Conservation (phyloP, 2,329 filamentous ascomycete species). For the Myriosclerotinia duriaeana region DNA sequence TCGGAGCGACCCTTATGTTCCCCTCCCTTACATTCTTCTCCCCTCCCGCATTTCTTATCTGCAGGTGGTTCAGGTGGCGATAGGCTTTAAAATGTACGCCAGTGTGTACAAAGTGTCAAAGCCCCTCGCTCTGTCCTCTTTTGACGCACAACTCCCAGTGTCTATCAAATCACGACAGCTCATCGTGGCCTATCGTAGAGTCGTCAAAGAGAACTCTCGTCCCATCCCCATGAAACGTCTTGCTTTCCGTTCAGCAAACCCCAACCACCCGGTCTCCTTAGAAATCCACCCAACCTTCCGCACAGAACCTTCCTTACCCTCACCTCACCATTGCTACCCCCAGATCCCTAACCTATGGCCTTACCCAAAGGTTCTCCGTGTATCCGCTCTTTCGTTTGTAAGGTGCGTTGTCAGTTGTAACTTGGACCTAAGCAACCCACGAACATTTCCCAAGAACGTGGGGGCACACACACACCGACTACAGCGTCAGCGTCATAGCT, state of each 20-base stretch:
- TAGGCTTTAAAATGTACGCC: neutral
- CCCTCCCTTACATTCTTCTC: neutral
- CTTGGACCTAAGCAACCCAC: neutral
- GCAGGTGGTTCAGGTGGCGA: neutral
- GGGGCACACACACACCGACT: constrained; percentile 1
- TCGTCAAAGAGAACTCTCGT: neutral
- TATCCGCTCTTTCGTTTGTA: neutral
- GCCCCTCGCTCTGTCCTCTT: neutral
- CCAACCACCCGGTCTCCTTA: neutral
- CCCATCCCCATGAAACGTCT: neutral
- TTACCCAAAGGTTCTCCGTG: too few species aligned
- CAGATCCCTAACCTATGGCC: neutral
- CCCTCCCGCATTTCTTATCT: constrained; percentile 6
- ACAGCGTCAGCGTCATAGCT: constrained; percentile 15
- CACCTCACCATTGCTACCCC: neutral
- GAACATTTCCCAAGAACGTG: constrained; percentile 4
- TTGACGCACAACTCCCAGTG: neutral
- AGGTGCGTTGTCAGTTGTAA: neutral
- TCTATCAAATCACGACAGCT: neutral
- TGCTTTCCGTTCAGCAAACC: neutral
- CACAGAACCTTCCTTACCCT: neutral
- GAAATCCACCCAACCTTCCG: constrained; percentile 1
- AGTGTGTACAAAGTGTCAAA: neutral
- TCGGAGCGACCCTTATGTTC: neutral
- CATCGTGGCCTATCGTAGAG: neutral